Evolutionary conservation across 2,329 filamentous ascomycete genomes (phyloP), one percentile per base, ranked within the genome.

Genomic region (Sclerotiophoma versabilis): DNA sequence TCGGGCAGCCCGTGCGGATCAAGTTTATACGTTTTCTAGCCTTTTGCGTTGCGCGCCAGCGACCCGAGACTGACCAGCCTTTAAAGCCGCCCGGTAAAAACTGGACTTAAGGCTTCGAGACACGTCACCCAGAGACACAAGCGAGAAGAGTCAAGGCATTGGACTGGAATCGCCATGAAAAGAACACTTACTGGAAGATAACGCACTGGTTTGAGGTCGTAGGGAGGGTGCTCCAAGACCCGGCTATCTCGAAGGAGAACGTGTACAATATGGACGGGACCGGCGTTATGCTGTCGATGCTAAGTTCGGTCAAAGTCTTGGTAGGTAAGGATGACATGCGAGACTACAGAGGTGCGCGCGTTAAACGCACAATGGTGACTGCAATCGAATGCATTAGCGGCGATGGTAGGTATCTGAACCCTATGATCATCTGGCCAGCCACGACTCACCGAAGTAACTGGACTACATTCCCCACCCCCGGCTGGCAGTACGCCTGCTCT

Each of bases 161-260:
- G 26, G 62, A 66, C 45, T 69, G 54, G 63, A 62, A 66, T 9
- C 54, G 57, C 6, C 39, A 67, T 25, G 58, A 64, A 15, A 59
- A 55, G 1, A 59, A 64, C 46, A 66, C 58, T 10, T 57, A 63
- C 45, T 14, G 41, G 10, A 68, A 70, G 59, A 49, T 66, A 0
- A 49, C 22, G 46, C 38, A 66, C 17, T 68, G 47, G 65, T 68
- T 69, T 46, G 48, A 65, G 15, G 52, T 64, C 6, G 64, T 69
- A 30, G 42, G 45, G 12, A 38, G 30, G 36, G 59, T 54, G 3
- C 39, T 69, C 36, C 9, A 57, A 3, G 48, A 64, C 7, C 50
- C 53, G 14, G 39, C 10, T 39, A 44, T 69, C 20, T 15, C 44
- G 1, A 43, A 47, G 32, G 61, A 68, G 51, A 53, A 54, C 33